Conservation (phyloP, 1,284 basidiomycete species). For the Gomphus bonarii region DNA sequence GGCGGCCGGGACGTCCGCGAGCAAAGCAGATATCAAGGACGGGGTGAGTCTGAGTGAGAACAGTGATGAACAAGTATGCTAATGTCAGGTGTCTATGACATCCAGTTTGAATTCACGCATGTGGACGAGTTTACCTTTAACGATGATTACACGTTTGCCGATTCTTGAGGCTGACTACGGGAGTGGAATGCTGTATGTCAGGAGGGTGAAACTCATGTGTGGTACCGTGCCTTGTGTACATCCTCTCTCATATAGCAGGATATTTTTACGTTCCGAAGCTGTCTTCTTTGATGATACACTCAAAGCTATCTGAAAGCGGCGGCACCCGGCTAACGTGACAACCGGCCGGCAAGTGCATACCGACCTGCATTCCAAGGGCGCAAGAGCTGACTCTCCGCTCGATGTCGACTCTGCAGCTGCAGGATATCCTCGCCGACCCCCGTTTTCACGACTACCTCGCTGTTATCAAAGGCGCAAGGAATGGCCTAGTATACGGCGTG, state of each 20-base stretch:
- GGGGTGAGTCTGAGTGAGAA: conserved; percentile 23
- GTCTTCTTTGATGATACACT: too few species aligned
- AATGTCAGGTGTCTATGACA: not conserved
- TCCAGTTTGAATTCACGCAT: conserved; percentile 30
- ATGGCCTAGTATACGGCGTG: conserved; percentile 86
- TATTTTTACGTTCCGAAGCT: too few species aligned
- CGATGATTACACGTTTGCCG: conserved; percentile 24
- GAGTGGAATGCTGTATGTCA: not conserved
- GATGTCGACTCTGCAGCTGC: conserved; percentile 31
- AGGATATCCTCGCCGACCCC: conserved; percentile 50
- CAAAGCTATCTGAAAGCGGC: too few species aligned
- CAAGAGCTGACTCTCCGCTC: too few species aligned
- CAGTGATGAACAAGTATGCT: not conserved
- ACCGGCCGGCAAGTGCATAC: too few species aligned
- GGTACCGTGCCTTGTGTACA: too few species aligned
- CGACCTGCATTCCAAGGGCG: too few species aligned
- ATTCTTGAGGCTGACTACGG: not conserved
- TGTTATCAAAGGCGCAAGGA: conserved; percentile 90
- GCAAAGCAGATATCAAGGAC: conserved; percentile 19
- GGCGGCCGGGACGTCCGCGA: not conserved
- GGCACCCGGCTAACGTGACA: too few species aligned
- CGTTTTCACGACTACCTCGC: conserved; percentile 84
- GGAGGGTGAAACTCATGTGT: not conserved
- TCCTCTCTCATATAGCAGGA: too few species aligned
- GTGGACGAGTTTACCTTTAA: conserved; percentile 29